Evolutionary conservation across 2,329 filamentous ascomycete species (phyloP), one percentile per base, ranked within the genome.

Genomic region (Botrytis fragariae): DNA sequence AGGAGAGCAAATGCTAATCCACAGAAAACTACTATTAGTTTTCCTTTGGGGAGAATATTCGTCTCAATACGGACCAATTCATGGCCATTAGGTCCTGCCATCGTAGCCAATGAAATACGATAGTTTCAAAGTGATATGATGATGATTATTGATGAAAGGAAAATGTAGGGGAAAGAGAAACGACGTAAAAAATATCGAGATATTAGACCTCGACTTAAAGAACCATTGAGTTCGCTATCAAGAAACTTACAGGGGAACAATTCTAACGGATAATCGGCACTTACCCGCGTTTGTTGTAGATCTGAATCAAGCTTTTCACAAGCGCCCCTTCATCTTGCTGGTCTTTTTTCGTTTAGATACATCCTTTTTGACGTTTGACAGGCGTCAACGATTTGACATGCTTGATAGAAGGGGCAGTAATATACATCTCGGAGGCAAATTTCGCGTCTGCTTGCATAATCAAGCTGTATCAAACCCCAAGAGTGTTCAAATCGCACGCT

Each of bases 1-100:
- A 89, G 80, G 10, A 90, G 81, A 78, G 86, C 85, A 22, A 86
- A 81, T 1, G 88, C 84, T 18, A 90, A 81, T 4, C 84, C 84
- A 9, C 80, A 79, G 74, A 90, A 88, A 62, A 89, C 87, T 60
- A 84, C 76, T 18, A 88, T 71, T 6, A 88, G 81, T 75, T 88
- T 83, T 16, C 81, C 82, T 57, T 83, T 84, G 0, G 87, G 87
- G 2, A 90, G 82, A 29, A 89, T 84, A 74, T 90, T 88, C 14
- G 85, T 88, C 78, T 90, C 88, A 77, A 89, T 77, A 32, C 76
- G 76, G 59, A 79, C 77, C n/a, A 79, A 70, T 62, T 79, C 77
- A 75, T 77, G 76, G 45, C 67, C 48, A 68, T 68, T 37, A 8
- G 12, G 3, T 59, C 37, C 68, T 42, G 76, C 48, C 76, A 79